phyloP scores from a whole-genome alignment of 768 basidiomycete genomes.

The Russula ochroleuca region DNA sequence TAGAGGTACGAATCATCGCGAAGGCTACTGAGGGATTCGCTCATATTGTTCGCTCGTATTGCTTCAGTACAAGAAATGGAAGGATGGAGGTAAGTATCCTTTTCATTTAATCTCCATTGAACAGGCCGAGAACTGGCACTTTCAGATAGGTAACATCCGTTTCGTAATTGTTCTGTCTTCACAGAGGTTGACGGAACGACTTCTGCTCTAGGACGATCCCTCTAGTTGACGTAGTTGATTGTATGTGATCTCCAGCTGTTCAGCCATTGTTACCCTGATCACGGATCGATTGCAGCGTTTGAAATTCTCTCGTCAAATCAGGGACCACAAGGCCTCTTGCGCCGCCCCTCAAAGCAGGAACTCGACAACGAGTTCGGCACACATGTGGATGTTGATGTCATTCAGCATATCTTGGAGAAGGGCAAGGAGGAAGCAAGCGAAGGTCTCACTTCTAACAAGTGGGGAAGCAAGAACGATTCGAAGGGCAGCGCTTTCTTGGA shows the following conservation, averaged over 20 bases:
- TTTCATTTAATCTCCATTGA: conserved; percentile 25
- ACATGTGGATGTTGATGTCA: conserved; percentile 59
- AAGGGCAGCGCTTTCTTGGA: conserved; percentile 21
- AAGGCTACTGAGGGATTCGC: conserved; percentile 3
- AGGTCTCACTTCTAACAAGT: conserved; percentile 35
- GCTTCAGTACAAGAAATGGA: conserved; percentile 70
- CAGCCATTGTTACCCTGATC: not conserved
- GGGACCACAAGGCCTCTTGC: conserved; percentile 73
- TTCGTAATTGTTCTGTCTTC: conserved; percentile 50
- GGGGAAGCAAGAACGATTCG: conserved; percentile 29
- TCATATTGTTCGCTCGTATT: conserved; percentile 9
- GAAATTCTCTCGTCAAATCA: conserved; percentile 64
- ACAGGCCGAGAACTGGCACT: conserved; percentile 24
- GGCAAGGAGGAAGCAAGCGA: conserved; percentile 58
- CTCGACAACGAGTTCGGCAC: conserved; percentile 70
- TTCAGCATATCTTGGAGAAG: conserved; percentile 54
- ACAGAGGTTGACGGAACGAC: not conserved
- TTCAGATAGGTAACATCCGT: conserved; percentile 60
- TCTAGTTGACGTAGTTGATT: conserved; percentile 74
- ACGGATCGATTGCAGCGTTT: conserved; percentile 49
- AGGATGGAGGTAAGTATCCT: conserved; percentile 59
- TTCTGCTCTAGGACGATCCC: conserved; percentile 53
- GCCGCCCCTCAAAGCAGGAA: conserved; percentile 75
- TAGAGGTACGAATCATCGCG: conserved; percentile 45
- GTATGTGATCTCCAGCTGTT: conserved; percentile 42